Conservation (phyloP, 768 basidiomycete genomes). For the Leucocoprinus leucothites region DNA sequence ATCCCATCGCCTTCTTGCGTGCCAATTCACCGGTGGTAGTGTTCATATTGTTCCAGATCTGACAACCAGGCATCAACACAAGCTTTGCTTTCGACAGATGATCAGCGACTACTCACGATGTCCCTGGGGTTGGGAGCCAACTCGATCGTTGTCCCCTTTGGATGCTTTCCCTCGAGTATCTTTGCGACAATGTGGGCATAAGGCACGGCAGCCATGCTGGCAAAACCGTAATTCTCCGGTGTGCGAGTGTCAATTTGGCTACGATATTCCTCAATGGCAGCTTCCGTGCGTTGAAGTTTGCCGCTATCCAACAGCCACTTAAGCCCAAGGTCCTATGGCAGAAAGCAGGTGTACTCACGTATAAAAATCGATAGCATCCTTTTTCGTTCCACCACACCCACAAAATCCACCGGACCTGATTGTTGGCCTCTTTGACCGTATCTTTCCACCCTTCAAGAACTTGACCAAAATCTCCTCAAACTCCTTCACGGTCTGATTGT, state of each 20-base stretch:
- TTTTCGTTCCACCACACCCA: slow-evolving; percentile 80
- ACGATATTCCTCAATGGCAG: slow-evolving; percentile 71
- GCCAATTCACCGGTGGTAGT: slow-evolving; percentile 63
- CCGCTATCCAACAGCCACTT: slow-evolving; percentile 27
- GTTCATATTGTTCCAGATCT: slow-evolving; percentile 93
- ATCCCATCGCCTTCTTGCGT: slow-evolving; percentile 72
- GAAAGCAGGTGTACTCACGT: slow-evolving; percentile 51
- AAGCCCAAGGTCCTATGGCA: neutral
- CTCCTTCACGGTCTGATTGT: slow-evolving; percentile 92
- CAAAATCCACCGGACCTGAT: slow-evolving; percentile 76
- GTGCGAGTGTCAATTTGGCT: slow-evolving; percentile 67
- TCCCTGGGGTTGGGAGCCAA: slow-evolving; percentile 90
- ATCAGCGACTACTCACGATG: slow-evolving; percentile 48
- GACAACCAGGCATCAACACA: slow-evolving; percentile 3
- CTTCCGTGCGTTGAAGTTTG: slow-evolving; percentile 65
- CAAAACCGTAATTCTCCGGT: slow-evolving; percentile 90
- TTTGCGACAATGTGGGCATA: slow-evolving; percentile 87
- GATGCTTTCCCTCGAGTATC: slow-evolving; percentile 61
- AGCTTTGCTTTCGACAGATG: slow-evolving; percentile 1
- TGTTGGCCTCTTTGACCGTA: slow-evolving; percentile 79
- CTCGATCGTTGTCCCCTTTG: slow-evolving; percentile 66
- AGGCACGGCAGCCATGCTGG: slow-evolving; percentile 83
- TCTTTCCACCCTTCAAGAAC: slow-evolving; percentile 80
- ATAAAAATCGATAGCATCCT: slow-evolving; percentile 93
- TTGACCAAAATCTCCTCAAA: slow-evolving; percentile 86